phyloP scores from a whole-genome alignment of 2,329 filamentous ascomycete genomes.

The Xylariomycetidae sp. region DNA sequence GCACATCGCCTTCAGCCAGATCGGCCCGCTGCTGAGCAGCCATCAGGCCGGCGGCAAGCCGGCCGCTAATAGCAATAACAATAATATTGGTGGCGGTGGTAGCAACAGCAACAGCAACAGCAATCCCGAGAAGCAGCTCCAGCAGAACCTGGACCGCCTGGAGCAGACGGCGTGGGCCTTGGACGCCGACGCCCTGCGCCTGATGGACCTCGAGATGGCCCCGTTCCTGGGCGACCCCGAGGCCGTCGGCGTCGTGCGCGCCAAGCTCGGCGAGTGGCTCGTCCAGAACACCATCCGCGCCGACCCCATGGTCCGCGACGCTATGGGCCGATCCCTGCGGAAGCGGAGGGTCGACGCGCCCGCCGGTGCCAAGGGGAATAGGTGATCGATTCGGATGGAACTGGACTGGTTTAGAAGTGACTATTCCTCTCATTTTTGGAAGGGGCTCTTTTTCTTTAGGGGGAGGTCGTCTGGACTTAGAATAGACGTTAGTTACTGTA shows the following conservation, averaged over 20 bases:
- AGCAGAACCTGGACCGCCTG: conserved; percentile 64
- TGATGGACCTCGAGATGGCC: conserved; percentile 74
- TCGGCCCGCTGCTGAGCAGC: conserved; percentile 61
- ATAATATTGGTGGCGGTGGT: no score
- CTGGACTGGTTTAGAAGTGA: no score
- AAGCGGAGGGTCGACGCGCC: conserved; percentile 59
- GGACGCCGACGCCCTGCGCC: conserved; percentile 63
- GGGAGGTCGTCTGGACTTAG: no score
- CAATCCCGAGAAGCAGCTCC: conserved; percentile 42
- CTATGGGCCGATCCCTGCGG: conserved; percentile 64
- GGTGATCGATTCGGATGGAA: conserved; percentile 23
- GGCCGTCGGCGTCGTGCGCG: conserved; percentile 58
- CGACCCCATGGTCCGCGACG: conserved; percentile 78
- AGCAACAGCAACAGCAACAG: background rate
- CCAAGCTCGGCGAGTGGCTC: conserved; percentile 78
- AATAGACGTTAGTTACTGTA: no score
- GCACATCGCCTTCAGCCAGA: conserved; percentile 78
- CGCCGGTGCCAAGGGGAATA: conserved; percentile 52
- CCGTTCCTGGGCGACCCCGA: conserved; percentile 73
- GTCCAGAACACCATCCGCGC: conserved; percentile 78
- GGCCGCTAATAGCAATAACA: conserved; percentile 2
- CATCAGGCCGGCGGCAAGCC: conserved; percentile 22
- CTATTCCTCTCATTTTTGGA: no score
- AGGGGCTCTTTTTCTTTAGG: no score
- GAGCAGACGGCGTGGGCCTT: conserved; percentile 54